Evolutionary conservation across 2,329 filamentous ascomycete genomes (phyloP), one percentile per base, ranked within the genome.

Genomic region (Cladosporium halotolerans): DNA sequence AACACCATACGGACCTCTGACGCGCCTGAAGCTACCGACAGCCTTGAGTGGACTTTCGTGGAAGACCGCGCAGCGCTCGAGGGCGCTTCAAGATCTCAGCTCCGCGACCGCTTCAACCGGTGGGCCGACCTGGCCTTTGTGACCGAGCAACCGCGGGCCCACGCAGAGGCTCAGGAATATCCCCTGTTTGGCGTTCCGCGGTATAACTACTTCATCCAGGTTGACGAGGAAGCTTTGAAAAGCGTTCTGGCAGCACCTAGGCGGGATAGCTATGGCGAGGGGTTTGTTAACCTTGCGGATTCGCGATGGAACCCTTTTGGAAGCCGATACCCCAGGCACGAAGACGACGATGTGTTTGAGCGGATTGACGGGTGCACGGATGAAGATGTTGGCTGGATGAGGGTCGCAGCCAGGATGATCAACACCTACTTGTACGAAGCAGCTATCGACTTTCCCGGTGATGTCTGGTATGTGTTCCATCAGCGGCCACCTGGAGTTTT

Each of bases 21-120:
- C 36, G 10, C 46, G 36, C 46, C 46, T 36, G 46, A 33, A 49
- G 18, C 9, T 32, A 11, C 28, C 19, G 19, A 49, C 9, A 28
- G 36, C 18, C 46, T 41, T 11, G 46, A 49, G 28, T 49, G 46
- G 46, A 40, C 46, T 2, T 49, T 49, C 9, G 46, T 49, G 8
- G 36, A 39, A 31, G 46, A 49, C 18, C 34, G 18, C 19, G 11
- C n/a, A 31, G 9, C 33, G 18, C 34, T 49, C 2, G 46, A 49
- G 1, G 10, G 31, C 36, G 39, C 39, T 31, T 32, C 46, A 1
- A 49, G 18, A 32, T n/a, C 19, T 18, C 34, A 31, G 16, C 46
- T 49, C 14, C 46, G 19, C 46, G 13, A 39, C 11, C 36, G 23
- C 28, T 49, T 49, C 46, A 49, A 49, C 5, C n/a, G n/a, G 9